Evolutionary conservation across 1,284 basidiomycete species (phyloP).

Genomic region (Moesziomyces sp.): DNA sequence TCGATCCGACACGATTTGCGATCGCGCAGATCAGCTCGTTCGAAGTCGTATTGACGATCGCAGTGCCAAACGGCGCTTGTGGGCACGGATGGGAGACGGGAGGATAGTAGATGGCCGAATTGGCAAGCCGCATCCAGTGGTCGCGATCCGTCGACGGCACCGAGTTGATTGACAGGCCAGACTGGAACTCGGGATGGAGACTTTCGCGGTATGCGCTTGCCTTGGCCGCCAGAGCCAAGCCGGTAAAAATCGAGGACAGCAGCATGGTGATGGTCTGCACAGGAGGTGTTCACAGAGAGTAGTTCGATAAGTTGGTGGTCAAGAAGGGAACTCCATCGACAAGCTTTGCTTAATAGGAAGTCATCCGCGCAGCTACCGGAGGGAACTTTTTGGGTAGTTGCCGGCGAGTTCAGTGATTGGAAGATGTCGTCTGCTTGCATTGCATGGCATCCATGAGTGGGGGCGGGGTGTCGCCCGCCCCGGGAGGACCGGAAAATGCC

Average conservation of each 20-base stretch:
- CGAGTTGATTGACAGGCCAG: constrained; percentile 48
- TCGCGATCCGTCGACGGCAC: constrained; percentile 31
- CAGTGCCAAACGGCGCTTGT: constrained; percentile 37
- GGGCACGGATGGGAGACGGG: constrained; percentile 36
- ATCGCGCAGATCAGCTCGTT: constrained; percentile 58
- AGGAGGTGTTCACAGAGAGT: not conserved
- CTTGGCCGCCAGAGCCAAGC: constrained; percentile 1
- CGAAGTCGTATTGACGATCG: constrained; percentile 53
- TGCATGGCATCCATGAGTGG: too few species aligned
- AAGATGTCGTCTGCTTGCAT: too few species aligned
- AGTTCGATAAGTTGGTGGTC: constrained; percentile 1
- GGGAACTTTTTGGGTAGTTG: too few species aligned
- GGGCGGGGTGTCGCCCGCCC: too few species aligned
- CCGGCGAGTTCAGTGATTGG: too few species aligned
- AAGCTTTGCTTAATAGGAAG: too few species aligned
- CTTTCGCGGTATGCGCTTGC: constrained; percentile 9
- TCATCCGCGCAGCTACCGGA: too few species aligned
- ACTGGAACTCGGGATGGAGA: constrained; percentile 44
- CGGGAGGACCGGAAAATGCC: constrained; percentile 3
- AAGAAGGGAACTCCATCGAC: not conserved
- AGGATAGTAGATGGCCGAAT: constrained; percentile 33
- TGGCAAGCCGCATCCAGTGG: constrained; percentile 46
- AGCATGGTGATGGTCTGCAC: constrained; percentile 2
- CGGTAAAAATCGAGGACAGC: not conserved
- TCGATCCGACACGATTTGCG: constrained; percentile 50